Conservation (phyloP, 108 stramenopile species). For the Fragilariopsis cylindrus region DNA sequence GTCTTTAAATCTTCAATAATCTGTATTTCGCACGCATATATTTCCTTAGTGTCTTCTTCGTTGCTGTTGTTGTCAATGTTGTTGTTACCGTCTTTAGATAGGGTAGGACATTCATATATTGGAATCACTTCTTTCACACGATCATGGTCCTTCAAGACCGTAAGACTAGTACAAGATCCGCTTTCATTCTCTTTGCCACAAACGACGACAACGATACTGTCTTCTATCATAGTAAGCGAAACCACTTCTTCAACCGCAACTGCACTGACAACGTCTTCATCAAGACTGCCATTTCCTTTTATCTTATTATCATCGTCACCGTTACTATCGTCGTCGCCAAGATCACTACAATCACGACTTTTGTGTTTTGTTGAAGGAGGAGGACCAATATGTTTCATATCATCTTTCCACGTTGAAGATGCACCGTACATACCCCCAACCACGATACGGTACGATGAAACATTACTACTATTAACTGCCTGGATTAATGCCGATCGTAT, state of each 20-base stretch:
- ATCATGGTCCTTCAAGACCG: slow-evolving; percentile 4
- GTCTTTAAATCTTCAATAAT: not conserved
- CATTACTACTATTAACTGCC: slow-evolving; percentile 21
- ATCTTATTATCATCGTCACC: not conserved
- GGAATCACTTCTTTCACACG: slow-evolving; percentile 19
- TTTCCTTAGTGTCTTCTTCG: not conserved
- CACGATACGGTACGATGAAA: slow-evolving; percentile 61
- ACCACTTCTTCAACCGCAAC: not conserved
- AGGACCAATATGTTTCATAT: slow-evolving; percentile 13
- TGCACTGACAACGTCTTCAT: not conserved
- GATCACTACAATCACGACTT: not conserved
- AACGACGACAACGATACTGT: slow-evolving; percentile 22
- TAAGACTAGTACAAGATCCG: slow-evolving; percentile 4
- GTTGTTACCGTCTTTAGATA: not conserved
- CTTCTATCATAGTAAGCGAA: not conserved
- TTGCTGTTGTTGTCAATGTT: not conserved
- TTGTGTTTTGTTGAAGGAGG: slow-evolving; percentile 1
- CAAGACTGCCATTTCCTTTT: not conserved
- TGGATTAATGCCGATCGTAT: slow-evolving; percentile 23
- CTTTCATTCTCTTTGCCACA: slow-evolving; percentile 22
- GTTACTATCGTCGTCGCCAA: no score
- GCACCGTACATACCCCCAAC: slow-evolving; percentile 75
- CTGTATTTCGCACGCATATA: slow-evolving; percentile 46
- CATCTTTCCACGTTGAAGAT: slow-evolving; percentile 50
- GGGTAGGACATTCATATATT: slow-evolving; percentile 17